Evolutionary conservation across 2,329 filamentous ascomycete genomes (phyloP).

Genomic region (Xylariaceae sp.): DNA sequence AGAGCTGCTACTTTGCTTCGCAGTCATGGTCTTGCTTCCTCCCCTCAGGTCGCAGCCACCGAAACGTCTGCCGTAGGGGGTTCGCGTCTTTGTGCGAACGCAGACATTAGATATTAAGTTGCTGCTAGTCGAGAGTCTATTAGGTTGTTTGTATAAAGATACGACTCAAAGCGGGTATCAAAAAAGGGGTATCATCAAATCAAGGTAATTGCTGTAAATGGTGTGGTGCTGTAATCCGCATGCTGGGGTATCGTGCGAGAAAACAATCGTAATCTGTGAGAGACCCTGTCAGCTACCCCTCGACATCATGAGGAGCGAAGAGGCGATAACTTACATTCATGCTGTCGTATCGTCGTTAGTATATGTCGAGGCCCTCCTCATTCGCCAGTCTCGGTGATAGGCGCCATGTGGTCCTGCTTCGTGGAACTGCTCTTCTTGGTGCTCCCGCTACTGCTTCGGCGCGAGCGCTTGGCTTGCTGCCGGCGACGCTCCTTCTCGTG

Average conservation of each 20-base stretch:
- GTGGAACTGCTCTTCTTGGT: constrained; percentile 27
- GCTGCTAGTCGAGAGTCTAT: constrained; percentile 9
- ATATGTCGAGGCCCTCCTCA: constrained; percentile 24
- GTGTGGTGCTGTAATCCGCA: constrained; percentile 10
- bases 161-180: constrained; percentile 17
- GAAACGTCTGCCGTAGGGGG: constrained; percentile 7
- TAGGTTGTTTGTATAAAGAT: background rate
- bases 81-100: constrained; percentile 3
- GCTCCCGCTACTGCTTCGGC: constrained; percentile 21
- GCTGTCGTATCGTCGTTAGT: constrained; percentile 22
- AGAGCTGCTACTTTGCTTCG: constrained; percentile 3
- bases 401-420: constrained; percentile 47
- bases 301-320: too few species aligned
- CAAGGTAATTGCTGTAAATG: constrained; percentile 8
- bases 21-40: constrained; percentile 2
- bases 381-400: constrained; percentile 47
- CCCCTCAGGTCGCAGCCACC: constrained; percentile 12
- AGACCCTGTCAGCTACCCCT: too few species aligned
- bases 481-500: constrained; percentile 51
- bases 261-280: constrained; percentile 10
- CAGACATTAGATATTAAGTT: constrained; percentile 2
- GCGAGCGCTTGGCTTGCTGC: constrained; percentile 28
- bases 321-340: constrained; percentile 23
- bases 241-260: constrained; percentile 17
- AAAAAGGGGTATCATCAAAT: too few species aligned